Base-by-base conservation (phyloP, 164 flowering plant species). In the Kingdonia uniflora region DNA sequence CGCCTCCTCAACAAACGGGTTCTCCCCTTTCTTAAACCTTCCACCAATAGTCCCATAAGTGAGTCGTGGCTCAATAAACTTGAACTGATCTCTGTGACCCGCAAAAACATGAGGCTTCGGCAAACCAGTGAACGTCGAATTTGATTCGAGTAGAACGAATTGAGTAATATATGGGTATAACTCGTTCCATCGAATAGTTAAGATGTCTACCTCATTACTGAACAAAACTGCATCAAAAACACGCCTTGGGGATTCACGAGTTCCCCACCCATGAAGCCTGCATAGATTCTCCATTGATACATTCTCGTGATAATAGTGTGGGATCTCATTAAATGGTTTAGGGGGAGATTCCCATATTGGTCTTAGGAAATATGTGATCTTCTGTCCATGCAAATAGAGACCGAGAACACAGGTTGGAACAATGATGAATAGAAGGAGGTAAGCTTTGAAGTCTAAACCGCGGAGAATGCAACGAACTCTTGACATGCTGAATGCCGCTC, bases 321-420 rank as follows among this genome's bases (percentile, higher is more conserved):
- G 92, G 25, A 84, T 78, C 0, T 77, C 78, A 56, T 77, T 52
- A 63, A 89, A 89, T 1, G 84, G 79, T 55, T 76, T 81, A 0
- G 97, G 97, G 5, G 97, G 95, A 11, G 71, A 68, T 58, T 89
- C 95, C 97, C 97, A 89, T 7, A 89, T 29, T 3, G 97, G 97
- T 49, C 97, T 67, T 40, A 89, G 61, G 51, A 89, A 89, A 70
- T 86, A 89, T 1, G 97, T 59, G 37, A 89, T 79, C 71, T 89
- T 89, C 78, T 84, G 95, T 26, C 92, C 92, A 35, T 89, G 97
- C 49, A 86, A 25, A 64, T 84, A 82, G 35, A 76, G 40, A 22
- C 68, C 79, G 8, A 80, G 62, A 21, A 77, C 37, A 37, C 66
- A 71, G 2, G 75, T 71, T 0, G 97, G 94, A 22, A 82, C 62